Conservation (phyloP, 345 rosid species). For the Cardiospermum halicacabum region DNA sequence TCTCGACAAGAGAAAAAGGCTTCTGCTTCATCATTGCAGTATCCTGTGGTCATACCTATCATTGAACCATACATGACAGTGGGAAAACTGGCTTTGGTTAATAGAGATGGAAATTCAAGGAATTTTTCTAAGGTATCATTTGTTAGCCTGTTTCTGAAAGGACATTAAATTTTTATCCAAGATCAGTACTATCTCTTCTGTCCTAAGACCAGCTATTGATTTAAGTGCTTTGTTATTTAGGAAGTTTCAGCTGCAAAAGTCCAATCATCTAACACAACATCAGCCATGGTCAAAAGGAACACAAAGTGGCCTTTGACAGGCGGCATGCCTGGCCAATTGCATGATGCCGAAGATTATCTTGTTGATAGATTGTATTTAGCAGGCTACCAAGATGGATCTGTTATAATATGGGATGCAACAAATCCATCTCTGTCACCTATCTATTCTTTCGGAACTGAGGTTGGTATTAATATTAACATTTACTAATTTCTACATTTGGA, state of each 20-base stretch:
- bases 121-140: conserved; percentile 55
- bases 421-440: conserved; percentile 56
- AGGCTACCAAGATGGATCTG: conserved; percentile 84
- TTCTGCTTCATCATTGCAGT: conserved; percentile 45
- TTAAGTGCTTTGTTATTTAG: conserved; percentile 36
- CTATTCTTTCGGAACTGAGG: conserved; percentile 50
- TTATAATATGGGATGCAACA: conserved; percentile 79
- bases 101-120: conserved; percentile 34
- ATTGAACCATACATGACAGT: conserved; percentile 59
- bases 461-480: conserved; percentile 21
- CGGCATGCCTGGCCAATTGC: conserved; percentile 54
- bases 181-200: background rate
- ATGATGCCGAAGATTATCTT: conserved; percentile 34
- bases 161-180: background rate
- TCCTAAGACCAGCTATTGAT: conserved; percentile 14
- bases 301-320: conserved; percentile 81
- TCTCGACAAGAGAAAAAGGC: conserved; percentile 41
- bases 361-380: conserved; percentile 69
- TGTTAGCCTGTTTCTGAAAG: background rate
- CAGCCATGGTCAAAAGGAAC: conserved; percentile 25
- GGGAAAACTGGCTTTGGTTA: conserved; percentile 38
- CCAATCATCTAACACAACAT: conserved; percentile 32
- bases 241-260: conserved; percentile 50
- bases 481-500: conserved; percentile 17
- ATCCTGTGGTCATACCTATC: conserved; percentile 51